phyloP scores from a whole-genome alignment of 108 stramenopile species.

The Fistulifera pelliculosa region DNA sequence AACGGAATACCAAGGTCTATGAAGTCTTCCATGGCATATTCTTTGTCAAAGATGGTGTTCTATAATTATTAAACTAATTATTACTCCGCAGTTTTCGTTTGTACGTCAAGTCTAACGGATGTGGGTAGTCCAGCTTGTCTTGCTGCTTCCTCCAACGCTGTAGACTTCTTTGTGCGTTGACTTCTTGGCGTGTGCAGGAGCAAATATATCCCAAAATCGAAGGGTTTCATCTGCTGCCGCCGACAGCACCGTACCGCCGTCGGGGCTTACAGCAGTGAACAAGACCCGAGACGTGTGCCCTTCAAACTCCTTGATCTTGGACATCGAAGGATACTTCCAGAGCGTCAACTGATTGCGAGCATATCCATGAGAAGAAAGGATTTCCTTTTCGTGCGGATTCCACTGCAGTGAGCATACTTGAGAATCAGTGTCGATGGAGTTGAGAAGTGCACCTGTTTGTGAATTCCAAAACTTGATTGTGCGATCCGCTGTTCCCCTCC shows the following conservation, averaged over 20 bases:
- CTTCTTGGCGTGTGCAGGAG: constrained; percentile 40
- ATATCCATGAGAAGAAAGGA: constrained; percentile 94
- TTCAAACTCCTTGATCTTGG: constrained; percentile 92
- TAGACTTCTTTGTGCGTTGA: background rate
- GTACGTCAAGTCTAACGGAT: constrained; percentile 17
- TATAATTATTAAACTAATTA: background rate
- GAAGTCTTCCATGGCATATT: background rate
- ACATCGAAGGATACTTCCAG: constrained; percentile 99
- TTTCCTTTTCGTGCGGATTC: constrained; percentile 93
- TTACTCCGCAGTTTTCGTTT: background rate
- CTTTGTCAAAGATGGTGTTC: background rate
- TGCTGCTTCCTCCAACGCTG: constrained; percentile 4
- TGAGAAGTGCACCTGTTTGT: constrained; percentile 85
- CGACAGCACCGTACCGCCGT: constrained; percentile 89
- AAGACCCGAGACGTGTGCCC: constrained; percentile 96
- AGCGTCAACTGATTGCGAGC: constrained; percentile 93
- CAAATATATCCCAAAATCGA: constrained; percentile 98
- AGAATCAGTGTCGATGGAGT: constrained; percentile 95
- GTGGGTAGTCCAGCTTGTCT: constrained; percentile 36
- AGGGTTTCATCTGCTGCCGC: constrained; percentile 98
- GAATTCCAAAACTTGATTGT: constrained; percentile 99
- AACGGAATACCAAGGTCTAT: background rate
- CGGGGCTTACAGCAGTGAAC: constrained; percentile 91
- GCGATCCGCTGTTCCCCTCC: constrained; percentile 98
- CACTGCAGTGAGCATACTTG: constrained; percentile 96